Evolutionary conservation across 129 eudicot genomes (phyloP).

Genomic region (Escallonia herrerae): DNA sequence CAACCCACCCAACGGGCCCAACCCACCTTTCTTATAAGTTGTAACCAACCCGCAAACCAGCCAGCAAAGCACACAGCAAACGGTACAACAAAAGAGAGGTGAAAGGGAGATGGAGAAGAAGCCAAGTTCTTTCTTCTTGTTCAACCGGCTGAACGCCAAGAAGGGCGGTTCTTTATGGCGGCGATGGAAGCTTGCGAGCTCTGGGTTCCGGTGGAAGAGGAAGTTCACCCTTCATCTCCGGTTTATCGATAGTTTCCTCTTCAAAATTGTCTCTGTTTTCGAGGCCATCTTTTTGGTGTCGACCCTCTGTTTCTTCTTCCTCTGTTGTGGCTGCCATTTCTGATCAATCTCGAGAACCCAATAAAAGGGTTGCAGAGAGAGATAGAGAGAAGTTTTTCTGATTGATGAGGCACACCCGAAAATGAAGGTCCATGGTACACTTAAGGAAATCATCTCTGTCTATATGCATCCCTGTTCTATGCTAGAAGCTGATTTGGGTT

Average conservation of each 20-base stretch:
- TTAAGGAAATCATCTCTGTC: no score
- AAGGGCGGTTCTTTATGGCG: conserved; percentile 8
- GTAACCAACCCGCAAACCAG: neutral
- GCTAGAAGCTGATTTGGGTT: neutral
- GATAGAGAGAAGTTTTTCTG: no score
- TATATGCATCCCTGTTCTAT: no score
- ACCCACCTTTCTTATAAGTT: no score
- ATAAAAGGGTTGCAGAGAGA: no score
- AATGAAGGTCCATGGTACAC: no score
- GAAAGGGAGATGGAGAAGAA: conserved; percentile 1
- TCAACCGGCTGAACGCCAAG: conserved; percentile 34
- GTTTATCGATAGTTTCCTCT: conserved; percentile 50
- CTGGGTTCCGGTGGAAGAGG: conserved; percentile 39
- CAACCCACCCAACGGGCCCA: no score
- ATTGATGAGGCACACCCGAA: no score
- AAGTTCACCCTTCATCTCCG: conserved; percentile 22
- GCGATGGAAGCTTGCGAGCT: conserved; percentile 21
- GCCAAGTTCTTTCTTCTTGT: conserved; percentile 13
- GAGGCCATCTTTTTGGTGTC: conserved; percentile 55
- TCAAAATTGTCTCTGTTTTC: conserved; percentile 42
- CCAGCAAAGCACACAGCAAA: neutral
- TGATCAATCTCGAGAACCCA: conserved; percentile 12
- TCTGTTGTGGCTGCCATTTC: conserved; percentile 58
- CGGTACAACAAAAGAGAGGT: conserved; percentile 7
- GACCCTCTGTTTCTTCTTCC: conserved; percentile 51